A percentile compares a stretch with the other conserved stretches of the same genome.
These are phyloP conservation scores for Fomes fomentarius DNA, from an alignment of 1,284 basidiomycete genomes.

Conservation along the genomic window DNA sequence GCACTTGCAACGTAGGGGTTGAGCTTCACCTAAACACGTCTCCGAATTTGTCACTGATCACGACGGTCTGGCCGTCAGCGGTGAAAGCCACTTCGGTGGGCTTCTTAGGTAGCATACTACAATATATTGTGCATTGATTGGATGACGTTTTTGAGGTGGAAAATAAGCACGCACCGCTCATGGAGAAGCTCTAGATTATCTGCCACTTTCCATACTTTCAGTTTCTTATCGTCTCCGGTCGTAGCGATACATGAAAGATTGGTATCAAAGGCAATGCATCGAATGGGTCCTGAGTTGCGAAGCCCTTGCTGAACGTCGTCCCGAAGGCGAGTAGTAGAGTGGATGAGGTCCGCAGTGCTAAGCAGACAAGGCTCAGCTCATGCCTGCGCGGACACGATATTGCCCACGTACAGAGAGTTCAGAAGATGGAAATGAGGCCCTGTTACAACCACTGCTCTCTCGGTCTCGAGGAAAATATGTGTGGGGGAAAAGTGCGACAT, in stretches of 20 bases:
- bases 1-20: not conserved
- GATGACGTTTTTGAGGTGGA: not conserved
- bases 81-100: constrained; percentile 69
- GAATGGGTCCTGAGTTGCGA: constrained; percentile 58
- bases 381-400: too few relatives aligned
- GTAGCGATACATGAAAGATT: constrained; percentile 60
- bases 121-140: not conserved
- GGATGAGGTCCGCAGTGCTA: constrained; percentile 59
- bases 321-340: constrained; percentile 44
- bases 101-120: constrained; percentile 77
- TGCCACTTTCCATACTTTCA: constrained; percentile 72
- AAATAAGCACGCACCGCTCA: constrained; percentile 52
- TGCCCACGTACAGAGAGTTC: constrained; percentile 13
- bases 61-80: constrained; percentile 57
- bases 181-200: constrained; percentile 57
- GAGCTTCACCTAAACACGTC: constrained; percentile 73
- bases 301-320: constrained; percentile 38
- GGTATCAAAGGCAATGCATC: constrained; percentile 58
- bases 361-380: constrained; percentile 19
- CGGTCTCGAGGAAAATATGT: constrained; percentile 8
- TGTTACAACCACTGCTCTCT: constrained; percentile 8
- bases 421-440: constrained; percentile 20
- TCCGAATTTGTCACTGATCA: constrained; percentile 86
- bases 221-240: constrained; percentile 76
- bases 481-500: constrained; percentile 18